Conservation (phyloP, 2,329 filamentous ascomycete species). For the Aspergillus caelatus region DNA sequence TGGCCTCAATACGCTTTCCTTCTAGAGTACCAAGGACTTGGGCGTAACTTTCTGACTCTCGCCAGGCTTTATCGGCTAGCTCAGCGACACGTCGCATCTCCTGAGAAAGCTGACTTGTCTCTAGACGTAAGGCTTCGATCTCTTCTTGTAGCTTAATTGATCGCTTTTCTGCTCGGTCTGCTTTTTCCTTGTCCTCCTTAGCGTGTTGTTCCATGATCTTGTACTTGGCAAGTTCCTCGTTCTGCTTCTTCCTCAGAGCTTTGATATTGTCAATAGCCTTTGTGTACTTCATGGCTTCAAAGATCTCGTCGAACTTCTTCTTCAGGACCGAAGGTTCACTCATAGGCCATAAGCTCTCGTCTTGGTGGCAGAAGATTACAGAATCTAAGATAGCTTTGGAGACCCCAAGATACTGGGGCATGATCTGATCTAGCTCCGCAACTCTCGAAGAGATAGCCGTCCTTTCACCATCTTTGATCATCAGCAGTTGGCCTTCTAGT, state of each 20-base stretch:
- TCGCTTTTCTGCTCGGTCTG: conserved; percentile 69
- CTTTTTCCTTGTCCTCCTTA: conserved; percentile 82
- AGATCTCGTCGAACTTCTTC: conserved; percentile 96
- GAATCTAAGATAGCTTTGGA: conserved; percentile 87
- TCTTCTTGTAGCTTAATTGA: conserved; percentile 66
- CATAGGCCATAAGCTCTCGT: conserved; percentile 96
- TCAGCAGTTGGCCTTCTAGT: conserved; percentile 76
- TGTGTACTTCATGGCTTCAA: conserved; percentile 94
- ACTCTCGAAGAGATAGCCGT: conserved; percentile 77
- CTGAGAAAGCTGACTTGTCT: conserved; percentile 63
- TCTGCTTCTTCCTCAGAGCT: conserved; percentile 77
- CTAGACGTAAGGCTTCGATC: conserved; percentile 58
- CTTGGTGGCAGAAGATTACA: conserved; percentile 98
- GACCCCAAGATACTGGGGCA: conserved; percentile 85
- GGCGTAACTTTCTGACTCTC: conserved; percentile 73
- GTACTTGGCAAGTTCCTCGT: conserved; percentile 70
- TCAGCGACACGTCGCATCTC: conserved; percentile 47
- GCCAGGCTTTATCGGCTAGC: conserved; percentile 67
- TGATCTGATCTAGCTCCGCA: conserved; percentile 77
- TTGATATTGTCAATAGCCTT: conserved; percentile 98
- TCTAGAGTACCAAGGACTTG: conserved; percentile 74
- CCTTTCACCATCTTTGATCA: conserved; percentile 77
- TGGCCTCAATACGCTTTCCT: conserved; percentile 74
- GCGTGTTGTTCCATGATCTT: conserved; percentile 76
- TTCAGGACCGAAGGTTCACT: conserved; percentile 84